A percentile compares a stretch with the other conserved stretches of the same genome.
Evolutionary conservation across 2,329 filamentous ascomycete species (phyloP).

Genomic region (Tolypocladium sp.): DNA sequence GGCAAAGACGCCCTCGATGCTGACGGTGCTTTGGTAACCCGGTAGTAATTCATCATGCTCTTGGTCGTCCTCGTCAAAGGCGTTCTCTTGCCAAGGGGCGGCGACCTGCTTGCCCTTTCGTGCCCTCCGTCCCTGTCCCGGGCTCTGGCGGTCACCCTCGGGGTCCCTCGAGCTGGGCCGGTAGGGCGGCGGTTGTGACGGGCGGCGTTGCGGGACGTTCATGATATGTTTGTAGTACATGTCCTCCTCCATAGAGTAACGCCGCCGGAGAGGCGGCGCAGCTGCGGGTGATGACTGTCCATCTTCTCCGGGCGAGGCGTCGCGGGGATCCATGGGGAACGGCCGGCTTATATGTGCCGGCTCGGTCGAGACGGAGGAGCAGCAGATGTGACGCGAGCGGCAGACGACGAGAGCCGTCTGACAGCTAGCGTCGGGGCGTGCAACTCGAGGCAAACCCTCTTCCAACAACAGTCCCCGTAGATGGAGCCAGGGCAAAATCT

Average conservation of each 20-base stretch:
- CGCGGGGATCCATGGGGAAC: conserved; percentile 23
- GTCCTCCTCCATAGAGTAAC: conserved; percentile 47
- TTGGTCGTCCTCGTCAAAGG: conserved; percentile 28
- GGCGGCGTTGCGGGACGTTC: conserved; percentile 32
- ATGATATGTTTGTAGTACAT: conserved; percentile 43
- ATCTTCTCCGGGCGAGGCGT: conserved; percentile 20
- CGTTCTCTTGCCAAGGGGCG: not conserved
- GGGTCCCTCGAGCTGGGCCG: conserved; percentile 13
- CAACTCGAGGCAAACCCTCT: conserved; percentile 1
- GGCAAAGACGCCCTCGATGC: conserved; percentile 46
- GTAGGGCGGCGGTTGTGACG: conserved; percentile 39
- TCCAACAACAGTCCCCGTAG: conserved; percentile 20
- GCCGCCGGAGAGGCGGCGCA: conserved; percentile 30
- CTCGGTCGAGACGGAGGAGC: conserved; percentile 3
- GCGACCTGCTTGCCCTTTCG: conserved; percentile 9
- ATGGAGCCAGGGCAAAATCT: conserved; percentile 18
- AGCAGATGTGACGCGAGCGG: not conserved
- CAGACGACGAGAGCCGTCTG: not conserved
- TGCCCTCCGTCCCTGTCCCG: not conserved
- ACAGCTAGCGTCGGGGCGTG: conserved; percentile 1
- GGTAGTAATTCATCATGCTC: conserved; percentile 29
- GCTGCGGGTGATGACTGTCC: conserved; percentile 19
- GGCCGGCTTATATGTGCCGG: conserved; percentile 9
- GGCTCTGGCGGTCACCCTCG: conserved; percentile 2
- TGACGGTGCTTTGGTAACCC: conserved; percentile 47